A percentile compares a stretch with the other conserved stretches of the same genome.
These are phyloP conservation scores for Oryza australiensis DNA, from an alignment of 176 grass and related monocot species.

Conservation along the genomic window DNA sequence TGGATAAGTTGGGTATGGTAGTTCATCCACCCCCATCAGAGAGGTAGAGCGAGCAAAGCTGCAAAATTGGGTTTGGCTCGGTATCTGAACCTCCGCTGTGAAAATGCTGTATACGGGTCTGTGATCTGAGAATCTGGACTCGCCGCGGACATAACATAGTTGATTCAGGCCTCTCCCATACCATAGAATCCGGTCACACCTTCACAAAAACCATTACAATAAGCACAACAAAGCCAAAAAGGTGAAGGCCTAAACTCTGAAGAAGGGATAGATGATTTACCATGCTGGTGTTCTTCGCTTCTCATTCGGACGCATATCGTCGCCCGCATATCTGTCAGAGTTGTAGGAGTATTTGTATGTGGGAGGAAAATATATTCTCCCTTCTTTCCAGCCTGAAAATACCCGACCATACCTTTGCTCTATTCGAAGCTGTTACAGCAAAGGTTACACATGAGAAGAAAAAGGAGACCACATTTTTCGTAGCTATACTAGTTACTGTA, in stretches of 20 bases:
- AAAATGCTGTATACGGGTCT: slow-evolving; percentile 90
- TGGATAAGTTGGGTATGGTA: slow-evolving; percentile 55
- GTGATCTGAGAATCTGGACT: slow-evolving; percentile 92
- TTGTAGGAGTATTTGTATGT: slow-evolving; percentile 97
- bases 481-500: not conserved
- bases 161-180: slow-evolving; percentile 77
- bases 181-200: slow-evolving; percentile 97
- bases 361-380: slow-evolving; percentile 94
- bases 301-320: slow-evolving; percentile 82
- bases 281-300: slow-evolving; percentile 90
- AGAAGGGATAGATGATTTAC: slow-evolving; percentile 37
- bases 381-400: slow-evolving; percentile 90
- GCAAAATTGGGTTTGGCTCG: slow-evolving; percentile 55
- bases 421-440: slow-evolving; percentile 72
- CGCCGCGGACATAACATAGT: slow-evolving; percentile 80
- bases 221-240: slow-evolving; percentile 12
- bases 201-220: slow-evolving; percentile 37
- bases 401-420: slow-evolving; percentile 90
- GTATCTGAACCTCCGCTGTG: slow-evolving; percentile 76
- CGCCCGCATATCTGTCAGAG: slow-evolving; percentile 82
- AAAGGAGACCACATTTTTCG: not conserved
- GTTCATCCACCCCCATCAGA: slow-evolving; percentile 70
- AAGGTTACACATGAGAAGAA: slow-evolving; percentile 16
- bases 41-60: slow-evolving; percentile 63
- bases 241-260: not conserved